Evolutionary conservation across 805 yeast species (phyloP).

Genomic region (Pichia heedii): DNA sequence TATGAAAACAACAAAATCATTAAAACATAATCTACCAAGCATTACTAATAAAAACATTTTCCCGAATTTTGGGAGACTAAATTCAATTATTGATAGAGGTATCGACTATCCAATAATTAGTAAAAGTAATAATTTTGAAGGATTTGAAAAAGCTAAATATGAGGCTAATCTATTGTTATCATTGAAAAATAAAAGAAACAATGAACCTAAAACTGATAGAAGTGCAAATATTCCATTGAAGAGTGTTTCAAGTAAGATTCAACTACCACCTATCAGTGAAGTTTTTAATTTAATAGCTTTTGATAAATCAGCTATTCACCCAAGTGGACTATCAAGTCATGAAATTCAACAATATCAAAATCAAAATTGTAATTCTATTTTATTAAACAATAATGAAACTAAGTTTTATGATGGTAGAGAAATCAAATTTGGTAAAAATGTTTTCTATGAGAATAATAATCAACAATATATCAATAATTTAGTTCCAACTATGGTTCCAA

Average conservation of each 20-base stretch:
- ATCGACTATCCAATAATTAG: constrained; percentile 2
- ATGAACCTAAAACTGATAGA: neutral
- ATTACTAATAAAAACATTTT: constrained; percentile 4
- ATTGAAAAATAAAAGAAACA: neutral
- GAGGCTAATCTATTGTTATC: constrained; percentile 2
- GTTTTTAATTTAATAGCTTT: constrained; percentile 10
- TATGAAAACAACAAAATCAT: neutral
- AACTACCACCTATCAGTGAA: constrained; percentile 17
- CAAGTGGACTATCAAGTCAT: constrained; percentile 10
- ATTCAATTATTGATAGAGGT: constrained; percentile 17
- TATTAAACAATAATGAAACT: constrained; percentile 6
- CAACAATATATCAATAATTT: neutral
- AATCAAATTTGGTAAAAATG: neutral
- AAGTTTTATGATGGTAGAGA: constrained; percentile 6
- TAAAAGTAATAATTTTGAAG: neutral
- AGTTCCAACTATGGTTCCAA: neutral
- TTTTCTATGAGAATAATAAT: neutral
- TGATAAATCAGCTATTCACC: constrained; percentile 15
- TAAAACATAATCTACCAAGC: neutral
- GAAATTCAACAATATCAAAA: constrained; percentile 8
- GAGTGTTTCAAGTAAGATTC: constrained; percentile 8
- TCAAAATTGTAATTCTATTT: constrained; percentile 2
- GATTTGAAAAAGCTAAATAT: neutral
- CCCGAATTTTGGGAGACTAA: constrained; percentile 14
- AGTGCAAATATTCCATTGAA: constrained; percentile 1